Conservation (phyloP, 805 yeast genomes). For the Barnettozyma populi region DNA sequence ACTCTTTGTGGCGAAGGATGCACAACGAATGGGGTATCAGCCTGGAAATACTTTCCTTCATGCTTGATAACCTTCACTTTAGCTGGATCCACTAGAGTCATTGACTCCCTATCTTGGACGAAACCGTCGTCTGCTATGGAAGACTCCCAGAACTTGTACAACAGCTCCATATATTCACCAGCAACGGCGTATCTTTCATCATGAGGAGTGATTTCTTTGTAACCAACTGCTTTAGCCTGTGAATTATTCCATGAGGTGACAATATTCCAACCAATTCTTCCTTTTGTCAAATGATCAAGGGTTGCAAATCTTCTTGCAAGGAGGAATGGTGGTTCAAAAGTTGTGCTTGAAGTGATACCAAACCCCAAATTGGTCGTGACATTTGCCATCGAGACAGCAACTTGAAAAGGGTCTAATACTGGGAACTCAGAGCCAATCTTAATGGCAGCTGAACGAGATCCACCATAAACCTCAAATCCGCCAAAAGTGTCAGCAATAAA, state of each 20-base stretch:
- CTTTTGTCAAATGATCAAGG: conserved; percentile 28
- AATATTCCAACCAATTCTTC: conserved; percentile 43
- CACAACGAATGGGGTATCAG: conserved; percentile 36
- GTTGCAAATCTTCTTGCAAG: conserved; percentile 29
- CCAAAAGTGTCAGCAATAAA: conserved; percentile 32
- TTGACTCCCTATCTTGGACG: conserved; percentile 14
- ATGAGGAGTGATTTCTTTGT: conserved; percentile 32
- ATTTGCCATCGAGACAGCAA: conserved; percentile 34
- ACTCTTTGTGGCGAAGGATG: conserved; percentile 36
- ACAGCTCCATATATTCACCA: conserved; percentile 36
- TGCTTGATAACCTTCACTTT: conserved; percentile 34
- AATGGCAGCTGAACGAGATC: conserved; percentile 32
- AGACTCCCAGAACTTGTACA: conserved; percentile 34
- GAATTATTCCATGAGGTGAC: conserved; percentile 39
- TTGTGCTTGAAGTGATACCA: conserved; percentile 38
- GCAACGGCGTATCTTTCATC: conserved; percentile 38
- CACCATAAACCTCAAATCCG: conserved; percentile 36
- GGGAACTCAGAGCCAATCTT: conserved; percentile 27
- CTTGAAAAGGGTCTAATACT: conserved; percentile 29
- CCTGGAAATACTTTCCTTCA: conserved; percentile 34
- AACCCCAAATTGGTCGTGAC: conserved; percentile 32
- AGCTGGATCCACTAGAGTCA: conserved; percentile 26
- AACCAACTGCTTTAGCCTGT: conserved; percentile 35
- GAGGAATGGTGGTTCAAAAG: conserved; percentile 38
- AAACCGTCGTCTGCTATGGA: conserved; percentile 37